Conservation (phyloP, 225 moss, liverwort and hornwort species). For the Pleurozium schreberi region DNA sequence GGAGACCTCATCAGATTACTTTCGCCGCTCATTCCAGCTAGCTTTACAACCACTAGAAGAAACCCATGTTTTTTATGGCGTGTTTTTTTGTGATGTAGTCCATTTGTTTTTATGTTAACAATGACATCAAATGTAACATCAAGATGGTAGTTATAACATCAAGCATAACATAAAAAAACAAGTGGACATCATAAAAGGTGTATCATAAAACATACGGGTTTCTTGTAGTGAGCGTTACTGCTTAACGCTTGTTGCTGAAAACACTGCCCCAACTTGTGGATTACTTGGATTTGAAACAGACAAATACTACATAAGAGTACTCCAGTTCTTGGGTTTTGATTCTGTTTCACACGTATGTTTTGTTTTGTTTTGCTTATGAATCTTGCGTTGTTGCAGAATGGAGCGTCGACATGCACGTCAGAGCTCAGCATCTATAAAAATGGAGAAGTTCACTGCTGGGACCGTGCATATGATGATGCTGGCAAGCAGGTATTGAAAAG, state of each 20-base stretch:
- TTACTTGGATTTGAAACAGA: not conserved
- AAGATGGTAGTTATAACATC: no score
- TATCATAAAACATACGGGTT: no score
- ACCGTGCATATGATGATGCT: slow-evolving; percentile 90
- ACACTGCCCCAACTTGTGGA: not conserved
- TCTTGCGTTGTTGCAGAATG: slow-evolving; percentile 45
- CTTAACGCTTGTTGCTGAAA: not conserved
- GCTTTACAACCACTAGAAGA: not conserved
- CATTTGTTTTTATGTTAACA: no score
- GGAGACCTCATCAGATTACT: not conserved
- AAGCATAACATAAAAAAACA: no score
- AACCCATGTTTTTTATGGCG: no score
- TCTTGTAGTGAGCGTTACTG: not conserved
- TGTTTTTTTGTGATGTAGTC: no score
- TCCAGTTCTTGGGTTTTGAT: not conserved
- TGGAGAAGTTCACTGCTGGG: slow-evolving; percentile 90
- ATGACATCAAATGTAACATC: no score
- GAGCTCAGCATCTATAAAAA: slow-evolving; percentile 63
- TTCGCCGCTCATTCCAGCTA: not conserved
- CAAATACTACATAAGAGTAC: not conserved
- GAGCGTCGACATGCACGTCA: slow-evolving; percentile 84
- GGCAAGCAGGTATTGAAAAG: slow-evolving; percentile 68
- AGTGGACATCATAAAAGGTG: no score
- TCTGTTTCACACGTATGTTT: not conserved
- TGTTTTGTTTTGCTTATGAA: not conserved